Percentiles rank a stretch among this genome's conserved stretches.
Evolutionary conservation across 2,329 filamentous ascomycete genomes (phyloP).

Genomic region (Podosphaera fusca): DNA sequence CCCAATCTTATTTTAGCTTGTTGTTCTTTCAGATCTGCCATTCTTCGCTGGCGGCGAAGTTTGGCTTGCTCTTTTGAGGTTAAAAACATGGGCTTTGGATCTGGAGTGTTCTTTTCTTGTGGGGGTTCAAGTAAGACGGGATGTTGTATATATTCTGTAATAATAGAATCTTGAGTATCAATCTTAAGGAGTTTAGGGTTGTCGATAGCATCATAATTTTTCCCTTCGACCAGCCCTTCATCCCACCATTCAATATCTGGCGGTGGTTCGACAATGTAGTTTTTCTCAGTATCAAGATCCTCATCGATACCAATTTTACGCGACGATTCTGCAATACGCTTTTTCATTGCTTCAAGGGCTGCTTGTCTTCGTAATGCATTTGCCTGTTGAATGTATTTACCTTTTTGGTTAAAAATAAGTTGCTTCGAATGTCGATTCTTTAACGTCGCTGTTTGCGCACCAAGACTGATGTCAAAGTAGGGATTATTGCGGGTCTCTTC

Average conservation of each 20-base stretch:
- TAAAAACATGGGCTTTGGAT: constrained; percentile 74
- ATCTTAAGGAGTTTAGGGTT: constrained; percentile 46
- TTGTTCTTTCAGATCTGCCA: constrained; percentile 83
- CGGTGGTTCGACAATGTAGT: constrained; percentile 62
- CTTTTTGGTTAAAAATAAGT: constrained; percentile 79
- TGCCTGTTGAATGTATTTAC: constrained; percentile 90
- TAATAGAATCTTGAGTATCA: constrained; percentile 55
- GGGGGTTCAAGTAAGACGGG: constrained; percentile 78
- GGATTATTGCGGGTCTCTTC: constrained; percentile 48
- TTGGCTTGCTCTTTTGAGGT: constrained; percentile 84
- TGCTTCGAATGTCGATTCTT: constrained; percentile 50
- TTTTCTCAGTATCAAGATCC: constrained; percentile 69
- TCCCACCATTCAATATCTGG: constrained; percentile 97
- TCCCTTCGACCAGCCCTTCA: constrained; percentile 57
- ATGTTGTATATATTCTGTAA: constrained; percentile 81
- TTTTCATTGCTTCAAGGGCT: constrained; percentile 83
- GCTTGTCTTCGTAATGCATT: constrained; percentile 73
- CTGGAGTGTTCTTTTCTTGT: constrained; percentile 60
- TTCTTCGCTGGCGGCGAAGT: constrained; percentile 66
- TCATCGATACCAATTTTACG: constrained; percentile 87
- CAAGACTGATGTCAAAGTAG: constrained; percentile 53
- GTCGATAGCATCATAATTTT: constrained; percentile 49
- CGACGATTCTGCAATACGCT: constrained; percentile 66
- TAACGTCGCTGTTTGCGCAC: constrained; percentile 30
- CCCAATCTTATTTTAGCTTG: constrained; percentile 90